Percentiles rank a stretch among this genome's conserved stretches.
Conservation (phyloP, 2,329 filamentous ascomycete species). For the Sporothrix dimorphospora region DNA sequence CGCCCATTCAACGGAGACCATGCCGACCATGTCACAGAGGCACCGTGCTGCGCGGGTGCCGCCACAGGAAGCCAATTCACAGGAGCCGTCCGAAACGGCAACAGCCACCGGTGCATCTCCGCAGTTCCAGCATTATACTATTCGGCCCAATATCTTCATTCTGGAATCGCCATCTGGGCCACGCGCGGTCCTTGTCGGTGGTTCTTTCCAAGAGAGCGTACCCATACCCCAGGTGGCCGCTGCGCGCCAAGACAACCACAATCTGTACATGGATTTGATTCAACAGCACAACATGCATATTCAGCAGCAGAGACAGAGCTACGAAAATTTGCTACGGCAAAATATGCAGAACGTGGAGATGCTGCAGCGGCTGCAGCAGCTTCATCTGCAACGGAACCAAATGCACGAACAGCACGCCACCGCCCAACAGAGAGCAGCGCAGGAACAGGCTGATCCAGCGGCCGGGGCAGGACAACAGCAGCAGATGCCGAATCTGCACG, state of each 20-base stretch:
- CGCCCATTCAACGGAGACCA: background rate
- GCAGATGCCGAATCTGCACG: background rate
- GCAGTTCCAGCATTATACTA: background rate
- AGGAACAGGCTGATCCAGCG: background rate
- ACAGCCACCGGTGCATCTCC: background rate
- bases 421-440: background rate
- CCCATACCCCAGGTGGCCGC: background rate
- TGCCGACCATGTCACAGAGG: background rate
- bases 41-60: background rate
- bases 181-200: constrained; percentile 55
- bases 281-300: constrained; percentile 15
- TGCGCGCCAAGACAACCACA: constrained; percentile 6
- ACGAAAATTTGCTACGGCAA: constrained; percentile 15
- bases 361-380: constrained; percentile 30
- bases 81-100: background rate
- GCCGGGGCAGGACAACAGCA: background rate
- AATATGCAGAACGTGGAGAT: constrained; percentile 24
- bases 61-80: background rate
- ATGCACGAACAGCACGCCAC: constrained; percentile 13
- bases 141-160: constrained; percentile 59
- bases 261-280: background rate
- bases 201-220: background rate
- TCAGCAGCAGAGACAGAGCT: constrained; percentile 27
- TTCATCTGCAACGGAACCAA: constrained; percentile 35
- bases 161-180: constrained; percentile 64